Conservation (phyloP, 108 stramenopile genomes). For the Nitzschia sp. region DNA sequence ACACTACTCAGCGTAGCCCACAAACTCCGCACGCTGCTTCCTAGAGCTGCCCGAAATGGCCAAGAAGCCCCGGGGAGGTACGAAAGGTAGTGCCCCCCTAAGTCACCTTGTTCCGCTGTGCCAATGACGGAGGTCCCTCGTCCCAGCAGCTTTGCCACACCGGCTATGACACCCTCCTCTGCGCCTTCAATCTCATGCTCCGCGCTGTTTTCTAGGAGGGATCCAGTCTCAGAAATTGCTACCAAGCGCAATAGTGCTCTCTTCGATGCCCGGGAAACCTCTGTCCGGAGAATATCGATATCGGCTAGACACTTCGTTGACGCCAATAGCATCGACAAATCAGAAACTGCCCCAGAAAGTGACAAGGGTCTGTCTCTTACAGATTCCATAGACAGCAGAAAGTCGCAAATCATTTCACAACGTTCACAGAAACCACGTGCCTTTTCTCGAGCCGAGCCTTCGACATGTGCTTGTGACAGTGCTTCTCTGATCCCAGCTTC, state of each 20-base stretch:
- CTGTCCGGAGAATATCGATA: constrained; percentile 33
- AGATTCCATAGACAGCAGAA: constrained; percentile 23
- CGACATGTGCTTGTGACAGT: background rate
- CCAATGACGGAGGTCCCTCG: constrained; percentile 12
- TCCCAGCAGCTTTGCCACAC: constrained; percentile 49
- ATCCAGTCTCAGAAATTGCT: constrained; percentile 40
- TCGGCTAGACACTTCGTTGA: constrained; percentile 32
- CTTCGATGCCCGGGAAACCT: constrained; percentile 39
- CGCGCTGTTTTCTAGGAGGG: constrained; percentile 12
- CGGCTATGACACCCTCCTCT: constrained; percentile 44
- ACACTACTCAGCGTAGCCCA: constrained; percentile 10
- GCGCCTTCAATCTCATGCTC: constrained; percentile 20
- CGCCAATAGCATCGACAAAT: constrained; percentile 31
- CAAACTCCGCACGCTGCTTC: constrained; percentile 22
- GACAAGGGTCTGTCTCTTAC: constrained; percentile 5
- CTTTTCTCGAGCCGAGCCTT: constrained; percentile 14
- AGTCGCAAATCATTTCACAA: constrained; percentile 16
- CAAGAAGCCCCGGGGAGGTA: constrained; percentile 18
- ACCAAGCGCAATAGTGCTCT: constrained; percentile 49
- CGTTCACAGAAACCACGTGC: constrained; percentile 16
- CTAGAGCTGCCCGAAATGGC: constrained; percentile 1
- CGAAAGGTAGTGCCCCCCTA: constrained; percentile 35
- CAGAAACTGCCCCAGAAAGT: constrained; percentile 1
- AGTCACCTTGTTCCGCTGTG: background rate
- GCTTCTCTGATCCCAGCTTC: constrained; percentile 62